Evolutionary conservation across 2,329 filamentous ascomycete genomes (phyloP), one percentile per base, ranked within the genome.

Genomic region (Ophiostoma piceae): DNA sequence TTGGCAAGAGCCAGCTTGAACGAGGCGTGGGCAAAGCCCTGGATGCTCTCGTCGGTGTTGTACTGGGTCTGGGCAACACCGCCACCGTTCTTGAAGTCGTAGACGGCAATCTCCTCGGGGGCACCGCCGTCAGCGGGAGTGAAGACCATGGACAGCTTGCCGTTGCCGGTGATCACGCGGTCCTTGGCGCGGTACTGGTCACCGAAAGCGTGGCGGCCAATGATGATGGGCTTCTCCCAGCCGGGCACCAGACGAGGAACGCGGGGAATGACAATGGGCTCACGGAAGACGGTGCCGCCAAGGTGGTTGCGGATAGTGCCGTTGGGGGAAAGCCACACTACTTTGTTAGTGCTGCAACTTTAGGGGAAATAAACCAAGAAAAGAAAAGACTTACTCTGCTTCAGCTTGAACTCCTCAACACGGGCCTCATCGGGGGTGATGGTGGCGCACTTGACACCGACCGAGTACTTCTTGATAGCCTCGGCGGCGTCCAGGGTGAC

Each of bases 211-310:
- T 99, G 95, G 80, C 95, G 93, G 76, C 95, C 95, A 79, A 99
- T 98, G 80, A 98, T 95, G 82, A 99, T 99, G 80, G 95, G 93
- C 84, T 97, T 94, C 86, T 96, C 94, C 95, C 95, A 99, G 81
- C 94, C 93, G 66, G 92, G 93, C 68, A 99, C 92, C 71, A 99
- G 89, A 77, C 94, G 91, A 71, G 95, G 95, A 74, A 99, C 92
- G 77, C 89, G 88, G 75, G 91, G 91, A 77, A 99, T 98, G 78
- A 99, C 92, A 76, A 99, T 99, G 76, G 95, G 95, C 83, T 97
- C 95, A 81, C 95, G 92, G 90, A 99, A 99, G 77, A 99, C 94
- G 77, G 95, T 99, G 78, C 95, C 95, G 77, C 94, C 94, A 67
- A 90, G 85, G 72, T 84, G 84, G 77, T 90, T 90, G 75, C 88